Base-by-base conservation (phyloP, 768 basidiomycete species). In the Pholiota molesta region DNA sequence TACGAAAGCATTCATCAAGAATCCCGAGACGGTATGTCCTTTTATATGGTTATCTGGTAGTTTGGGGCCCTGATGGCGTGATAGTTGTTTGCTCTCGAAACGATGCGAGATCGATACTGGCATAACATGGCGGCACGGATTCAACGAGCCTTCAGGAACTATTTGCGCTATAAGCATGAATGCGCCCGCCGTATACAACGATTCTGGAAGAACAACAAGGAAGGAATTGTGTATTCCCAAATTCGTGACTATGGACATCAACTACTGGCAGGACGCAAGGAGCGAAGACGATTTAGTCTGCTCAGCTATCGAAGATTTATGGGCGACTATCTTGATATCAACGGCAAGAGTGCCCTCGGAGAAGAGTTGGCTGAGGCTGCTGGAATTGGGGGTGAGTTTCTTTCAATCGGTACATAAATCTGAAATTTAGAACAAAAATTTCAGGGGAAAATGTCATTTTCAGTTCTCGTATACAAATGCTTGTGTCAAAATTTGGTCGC, bases 191-290 rank as follows among this genome's bases (percentile, higher is more conserved):
- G 95, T 57, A 99, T 99, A 57, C 97, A 99, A 73, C 81, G 96
- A 59, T 99, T 98, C 84, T 99, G 97, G 97, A 94, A 90, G 81
- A 94, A 94, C 75, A 98, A 98, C 81, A 99, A 98, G 74, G 95
- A 98, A 71, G 83, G 85, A 17, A 83, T 99, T 53, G 92, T 86
- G 28, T 98, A 95, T 71, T 89, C 92, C 17, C 88, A 97, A 70
- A 81, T 91, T 59, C 85, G 97, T n/a, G 95, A 97, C 65, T 93
- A 97, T 64, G 96, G 97, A 0, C 97, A 99, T 69, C 89, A 97
- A 70, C 79, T 99, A 17, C 83, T 99, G 4, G 96, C 89, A 3
- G 87, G 91, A 5, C 81, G 97, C 65, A 99, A 99, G 78, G 97
- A 99, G 78, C 83, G 97, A 44, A 81, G 97, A 59, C 82, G 97